Percentiles rank a stretch among this genome's conserved stretches.
These are phyloP conservation scores for Didymosphaeria variabile DNA, from an alignment of 2,329 filamentous ascomycete species.

Conservation along the genomic window DNA sequence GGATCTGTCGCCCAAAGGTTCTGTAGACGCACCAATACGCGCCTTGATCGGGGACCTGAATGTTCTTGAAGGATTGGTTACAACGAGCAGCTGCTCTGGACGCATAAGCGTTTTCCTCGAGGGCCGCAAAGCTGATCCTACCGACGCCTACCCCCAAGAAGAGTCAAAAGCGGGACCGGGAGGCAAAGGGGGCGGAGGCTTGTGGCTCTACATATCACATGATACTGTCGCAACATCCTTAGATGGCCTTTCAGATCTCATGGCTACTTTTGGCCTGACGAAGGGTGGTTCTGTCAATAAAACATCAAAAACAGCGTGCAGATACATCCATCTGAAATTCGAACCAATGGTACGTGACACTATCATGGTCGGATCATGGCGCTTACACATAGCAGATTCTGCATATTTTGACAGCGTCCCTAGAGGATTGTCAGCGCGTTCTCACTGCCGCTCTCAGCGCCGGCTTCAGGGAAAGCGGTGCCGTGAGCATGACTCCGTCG, in stretches of 20 bases:
- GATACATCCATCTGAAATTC: conserved; percentile 84
- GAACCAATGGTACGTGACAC: conserved; percentile 81
- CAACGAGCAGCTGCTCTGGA: conserved; percentile 92
- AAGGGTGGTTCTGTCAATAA: conserved; percentile 9
- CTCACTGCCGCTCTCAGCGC: conserved; percentile 79
- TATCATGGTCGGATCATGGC: conserved; percentile 1
- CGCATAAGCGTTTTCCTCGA: conserved; percentile 89
- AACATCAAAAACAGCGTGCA: conserved; percentile 38
- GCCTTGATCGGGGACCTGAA: conserved; percentile 84
- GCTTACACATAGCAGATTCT: conserved; percentile 72
- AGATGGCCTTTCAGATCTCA: conserved; percentile 23
- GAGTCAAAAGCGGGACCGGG: conserved; percentile 68
- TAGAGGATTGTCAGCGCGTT: conserved; percentile 76
- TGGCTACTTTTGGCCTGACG: conserved; percentile 52
- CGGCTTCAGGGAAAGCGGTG: conserved; percentile 90
- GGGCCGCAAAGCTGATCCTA: conserved; percentile 64
- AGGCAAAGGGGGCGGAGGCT: conserved; percentile 80
- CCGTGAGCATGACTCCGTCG: conserved; percentile 68
- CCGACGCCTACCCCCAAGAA: conserved; percentile 18
- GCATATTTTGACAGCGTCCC: conserved; percentile 81
- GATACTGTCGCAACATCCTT: conserved; percentile 64
- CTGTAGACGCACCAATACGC: conserved; percentile 80
- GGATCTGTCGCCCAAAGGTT: conserved; percentile 89
- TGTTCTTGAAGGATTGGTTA: conserved; percentile 75
- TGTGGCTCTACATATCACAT: conserved; percentile 90